Percentiles rank a stretch among this genome's conserved stretches.
These are phyloP conservation scores for Fusarium tuaranense DNA, from an alignment of 2,329 filamentous ascomycete genomes.

Conservation along the genomic window DNA sequence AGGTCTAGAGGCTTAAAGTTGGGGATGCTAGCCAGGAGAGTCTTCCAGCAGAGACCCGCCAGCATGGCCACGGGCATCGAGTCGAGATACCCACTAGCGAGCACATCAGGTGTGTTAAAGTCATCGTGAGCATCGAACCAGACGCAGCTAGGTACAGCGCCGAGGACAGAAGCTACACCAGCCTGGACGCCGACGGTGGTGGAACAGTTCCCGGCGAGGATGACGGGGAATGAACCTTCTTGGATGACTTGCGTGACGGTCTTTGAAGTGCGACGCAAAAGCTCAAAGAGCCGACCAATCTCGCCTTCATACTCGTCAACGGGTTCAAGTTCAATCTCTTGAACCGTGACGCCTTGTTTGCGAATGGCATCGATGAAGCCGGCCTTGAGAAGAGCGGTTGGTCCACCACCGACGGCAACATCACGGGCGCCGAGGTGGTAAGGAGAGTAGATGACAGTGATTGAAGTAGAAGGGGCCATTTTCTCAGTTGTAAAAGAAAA, in stretches of 20 bases:
- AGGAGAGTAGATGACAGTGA: constrained; percentile 53
- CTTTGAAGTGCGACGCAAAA: constrained; percentile 51
- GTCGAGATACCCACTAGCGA: constrained; percentile 44
- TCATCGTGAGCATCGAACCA: constrained; percentile 60
- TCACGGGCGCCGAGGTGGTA: constrained; percentile 54
- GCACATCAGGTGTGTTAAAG: constrained; percentile 45
- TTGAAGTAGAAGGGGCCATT: constrained; percentile 32
- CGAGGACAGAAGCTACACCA: constrained; percentile 41
- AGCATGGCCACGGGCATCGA: constrained; percentile 46
- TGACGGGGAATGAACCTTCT: constrained; percentile 49
- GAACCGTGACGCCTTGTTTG: constrained; percentile 38
- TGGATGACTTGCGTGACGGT: constrained; percentile 45
- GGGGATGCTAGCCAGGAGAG: constrained; percentile 33
- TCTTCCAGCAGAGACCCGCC: constrained; percentile 41
- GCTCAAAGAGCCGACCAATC: constrained; percentile 53
- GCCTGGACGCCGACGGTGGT: constrained; percentile 51
- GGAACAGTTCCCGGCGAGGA: constrained; percentile 55
- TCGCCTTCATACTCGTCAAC: constrained; percentile 54
- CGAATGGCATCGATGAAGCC: constrained; percentile 46
- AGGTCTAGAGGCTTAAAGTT: constrained; percentile 36
- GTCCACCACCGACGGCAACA: constrained; percentile 53
- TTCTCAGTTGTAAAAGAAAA: not conserved
- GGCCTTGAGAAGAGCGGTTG: constrained; percentile 45
- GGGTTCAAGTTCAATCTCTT: constrained; percentile 39
- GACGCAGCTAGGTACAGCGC: constrained; percentile 46